Evolutionary conservation across 345 rosid genomes (phyloP).

Genomic region (Euphorbia lathyris): DNA sequence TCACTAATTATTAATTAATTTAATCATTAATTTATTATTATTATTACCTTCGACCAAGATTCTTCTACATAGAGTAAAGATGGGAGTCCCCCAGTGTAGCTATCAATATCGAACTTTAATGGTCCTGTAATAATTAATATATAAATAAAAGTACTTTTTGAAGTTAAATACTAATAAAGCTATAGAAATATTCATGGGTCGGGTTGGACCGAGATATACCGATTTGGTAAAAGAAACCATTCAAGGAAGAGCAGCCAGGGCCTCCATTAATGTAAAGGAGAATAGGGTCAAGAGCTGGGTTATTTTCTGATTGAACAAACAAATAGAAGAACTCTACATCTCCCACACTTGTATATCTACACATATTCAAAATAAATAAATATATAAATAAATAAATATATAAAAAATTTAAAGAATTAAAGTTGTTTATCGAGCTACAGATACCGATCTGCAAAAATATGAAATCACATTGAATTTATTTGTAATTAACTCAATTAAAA

Average conservation of each 20-base stretch:
- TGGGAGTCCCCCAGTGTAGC: conserved; percentile 36
- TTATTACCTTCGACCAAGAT: conserved; percentile 33
- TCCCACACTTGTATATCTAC: conserved; percentile 28
- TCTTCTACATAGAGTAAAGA: conserved; percentile 12
- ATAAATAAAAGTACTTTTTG: too few species aligned
- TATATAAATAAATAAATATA: background rate
- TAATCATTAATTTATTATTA: background rate
- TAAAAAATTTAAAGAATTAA: too few species aligned
- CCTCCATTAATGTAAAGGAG: conserved; percentile 32
- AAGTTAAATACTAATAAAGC: too few species aligned
- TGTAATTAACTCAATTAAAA: too few species aligned
- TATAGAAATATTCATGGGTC: too few species aligned
- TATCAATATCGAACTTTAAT: conserved; percentile 25
- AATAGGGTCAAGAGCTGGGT: conserved; percentile 31
- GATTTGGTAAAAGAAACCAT: conserved; percentile 30
- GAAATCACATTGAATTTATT: too few species aligned
- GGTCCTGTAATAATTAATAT: conserved; percentile 31
- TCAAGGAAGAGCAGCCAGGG: conserved; percentile 34
- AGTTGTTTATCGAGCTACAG: too few species aligned
- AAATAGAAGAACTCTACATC: conserved; percentile 34
- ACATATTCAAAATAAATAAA: background rate
- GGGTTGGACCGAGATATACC: too few species aligned
- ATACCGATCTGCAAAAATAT: too few species aligned
- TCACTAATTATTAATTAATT: background rate
- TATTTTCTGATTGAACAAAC: conserved; percentile 27